Evolutionary conservation across 75 land plant genomes (phyloP).

Genomic region (Picea sitchensis): DNA sequence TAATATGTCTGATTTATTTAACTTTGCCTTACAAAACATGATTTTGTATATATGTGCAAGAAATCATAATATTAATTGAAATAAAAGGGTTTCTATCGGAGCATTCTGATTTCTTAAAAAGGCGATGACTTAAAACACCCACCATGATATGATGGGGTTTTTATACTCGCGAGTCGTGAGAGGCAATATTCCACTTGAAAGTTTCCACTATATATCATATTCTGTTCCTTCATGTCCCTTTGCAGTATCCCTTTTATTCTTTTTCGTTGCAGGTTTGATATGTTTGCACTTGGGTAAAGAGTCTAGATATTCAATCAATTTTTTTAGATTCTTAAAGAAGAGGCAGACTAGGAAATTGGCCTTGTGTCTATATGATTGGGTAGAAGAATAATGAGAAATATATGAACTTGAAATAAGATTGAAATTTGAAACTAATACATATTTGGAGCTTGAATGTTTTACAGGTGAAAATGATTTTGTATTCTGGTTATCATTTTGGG

Average conservation of each 20-base stretch:
- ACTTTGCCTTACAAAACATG: no score
- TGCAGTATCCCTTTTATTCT: not conserved
- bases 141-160: no score
- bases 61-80: no score
- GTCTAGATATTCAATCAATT: not conserved
- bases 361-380: not conserved
- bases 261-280: not conserved
- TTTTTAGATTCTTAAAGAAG: not conserved
- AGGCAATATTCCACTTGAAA: no score
- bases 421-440: not conserved
- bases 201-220: not conserved
- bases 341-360: not conserved
- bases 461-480: not conserved
- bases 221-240: not conserved
- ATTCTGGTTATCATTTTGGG: not conserved
- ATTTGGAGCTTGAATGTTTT: not conserved
- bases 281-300: not conserved
- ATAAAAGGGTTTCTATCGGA: no score
- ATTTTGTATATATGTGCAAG: no score
- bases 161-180: no score
- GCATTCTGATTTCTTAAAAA: no score
- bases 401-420: not conserved
- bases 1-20: no score
- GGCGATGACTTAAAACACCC: no score
- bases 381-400: not conserved